Evolutionary conservation across 768 basidiomycete genomes (phyloP).

Genomic region (Suillus lakei): DNA sequence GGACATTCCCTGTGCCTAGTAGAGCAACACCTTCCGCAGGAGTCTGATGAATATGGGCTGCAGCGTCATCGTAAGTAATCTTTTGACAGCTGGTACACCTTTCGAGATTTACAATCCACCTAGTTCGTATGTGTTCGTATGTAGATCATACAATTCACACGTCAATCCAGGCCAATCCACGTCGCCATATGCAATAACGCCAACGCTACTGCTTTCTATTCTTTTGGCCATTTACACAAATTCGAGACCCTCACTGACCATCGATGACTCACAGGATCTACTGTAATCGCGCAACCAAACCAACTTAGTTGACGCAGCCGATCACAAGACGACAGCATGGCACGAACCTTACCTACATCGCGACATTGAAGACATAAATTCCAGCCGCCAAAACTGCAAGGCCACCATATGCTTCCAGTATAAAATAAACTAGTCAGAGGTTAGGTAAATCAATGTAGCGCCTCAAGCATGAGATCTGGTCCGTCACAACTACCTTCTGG

Average conservation of each 20-base stretch:
- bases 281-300: neutral
- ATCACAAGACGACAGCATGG: neutral
- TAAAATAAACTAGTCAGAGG: neutral
- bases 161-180: neutral
- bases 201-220: neutral
- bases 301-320: neutral
- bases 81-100: neutral
- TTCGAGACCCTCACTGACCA: neutral
- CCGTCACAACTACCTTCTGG: too few species aligned
- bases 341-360: neutral
- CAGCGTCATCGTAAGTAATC: neutral
- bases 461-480: neutral
- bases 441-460: neutral
- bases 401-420: neutral
- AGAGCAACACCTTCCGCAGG: too few species aligned
- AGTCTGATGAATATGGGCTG: neutral
- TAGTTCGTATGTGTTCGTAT: too few species aligned
- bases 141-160: too few species aligned
- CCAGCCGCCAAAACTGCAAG: neutral
- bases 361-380: neutral
- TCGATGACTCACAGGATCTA: neutral
- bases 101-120: neutral
- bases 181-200: neutral
- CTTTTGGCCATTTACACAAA: neutral
- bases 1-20: too few species aligned